Evolutionary conservation across 2,329 filamentous ascomycete genomes (phyloP), one percentile per base, ranked within the genome.

Genomic region (Talaromyces funiculosus): DNA sequence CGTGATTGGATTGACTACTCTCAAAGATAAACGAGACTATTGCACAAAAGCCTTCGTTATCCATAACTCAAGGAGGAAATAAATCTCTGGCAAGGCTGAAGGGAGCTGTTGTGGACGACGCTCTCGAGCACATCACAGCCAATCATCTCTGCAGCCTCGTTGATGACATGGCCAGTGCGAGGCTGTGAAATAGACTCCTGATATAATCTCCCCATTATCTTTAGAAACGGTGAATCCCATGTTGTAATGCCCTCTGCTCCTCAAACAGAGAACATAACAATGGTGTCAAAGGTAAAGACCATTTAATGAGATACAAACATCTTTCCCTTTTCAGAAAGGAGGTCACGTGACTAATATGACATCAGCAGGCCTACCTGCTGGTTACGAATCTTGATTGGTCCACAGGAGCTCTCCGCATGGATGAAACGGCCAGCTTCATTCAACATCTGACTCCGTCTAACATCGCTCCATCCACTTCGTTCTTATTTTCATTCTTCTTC

Each of bases 291-390:
- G 4, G 2, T 31, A 31, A 31, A 5, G 29, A 12, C 12, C 9
- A 12, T 8, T 12, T 10, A 3, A 33, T 33, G 31, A n/a, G 31
- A 33, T 33, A 12, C 31, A 10, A 10, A 8, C 31, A 6, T 33
- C 8, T 12, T 3, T 12, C 31, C 29, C 31, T 12, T 33, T 33
- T 33, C 31, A 33, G 12, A 33, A 33, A 8, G 31, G 73, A 65
- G 62, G 62, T 67, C 73, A 75, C 72, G 73, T 77, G 75, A 75
- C 69, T n/a, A 8, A 2, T 14, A 54, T 61, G 57, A 49, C 43
- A 35, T 59, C 47, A 38, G 6, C 20, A 3, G n/a, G 7, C 6
- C 38, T 42, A 33, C 20, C 20, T 18, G 14, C 10, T n/a, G n/a
- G n/a, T n/a, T n/a, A 16, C 3, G 20, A 18, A 40, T 54, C 8